Evolutionary conservation across 306 rosid species (phyloP), one percentile per base, ranked within the genome.

Genomic region (Prunus dulcis): DNA sequence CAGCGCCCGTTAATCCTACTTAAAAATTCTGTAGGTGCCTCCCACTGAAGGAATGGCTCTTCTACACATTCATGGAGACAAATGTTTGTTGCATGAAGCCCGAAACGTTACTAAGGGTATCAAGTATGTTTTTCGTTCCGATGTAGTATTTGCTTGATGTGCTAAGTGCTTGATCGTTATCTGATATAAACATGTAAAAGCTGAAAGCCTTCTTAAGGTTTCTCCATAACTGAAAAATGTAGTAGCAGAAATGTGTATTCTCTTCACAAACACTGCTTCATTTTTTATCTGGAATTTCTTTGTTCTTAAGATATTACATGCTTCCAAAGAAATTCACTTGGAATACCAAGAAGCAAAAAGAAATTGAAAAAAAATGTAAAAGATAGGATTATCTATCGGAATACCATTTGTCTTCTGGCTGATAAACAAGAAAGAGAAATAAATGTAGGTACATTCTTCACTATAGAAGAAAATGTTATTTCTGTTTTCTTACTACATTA

Each of bases 41-140:
- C 98, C 98, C 56, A 75, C 81, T 28, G 97, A 92, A 87, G 98
- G 98, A 84, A 86, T 91, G 91, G 97, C 97, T 74, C 97, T 95
- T 78, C 77, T 95, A 71, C 97, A 95, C 79, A 53, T 95, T 80
- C 99, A 92, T 28, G 97, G 97, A 81, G 84, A 87, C 78, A 89
- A 92, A 76, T 95, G 99, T 79, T 72, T 90, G 96, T 74, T 95
- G 89, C 99, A 95, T 70, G 99, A 92, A 88, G 99, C 89, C 64
- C 92, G 92, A 66, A 92, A 95, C 34, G 97, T 95, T 74, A 80
- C 82, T 0, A 95, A 88, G 83, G 93, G 97, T 72, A 78, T 95
- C 79, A 92, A 95, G 77, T 92, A 95, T 67, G 89, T 92, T 17
- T 87, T 95, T 61, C 96, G 99, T 72, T 92, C 97, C 5, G 97